Conservation (phyloP, 345 rosid species). For the Diplotaxis tenuifolia region DNA sequence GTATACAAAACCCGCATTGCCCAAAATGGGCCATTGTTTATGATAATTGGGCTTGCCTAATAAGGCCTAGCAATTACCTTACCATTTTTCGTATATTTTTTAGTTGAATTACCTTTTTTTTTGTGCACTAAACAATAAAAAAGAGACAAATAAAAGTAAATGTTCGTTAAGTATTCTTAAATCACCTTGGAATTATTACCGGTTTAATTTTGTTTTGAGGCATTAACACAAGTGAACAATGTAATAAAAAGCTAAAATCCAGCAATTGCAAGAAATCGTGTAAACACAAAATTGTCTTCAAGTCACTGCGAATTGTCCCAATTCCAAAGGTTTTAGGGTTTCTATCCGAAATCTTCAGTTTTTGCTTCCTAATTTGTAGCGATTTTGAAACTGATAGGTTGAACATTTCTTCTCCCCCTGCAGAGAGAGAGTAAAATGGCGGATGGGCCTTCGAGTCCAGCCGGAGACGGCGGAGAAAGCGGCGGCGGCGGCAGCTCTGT, state of each 20-base stretch:
- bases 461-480: constrained; percentile 70
- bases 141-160: not conserved
- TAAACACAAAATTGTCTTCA: not conserved
- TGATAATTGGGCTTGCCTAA: too few relatives aligned
- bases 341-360: not conserved
- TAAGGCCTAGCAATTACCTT: too few relatives aligned
- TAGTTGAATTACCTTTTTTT: too few relatives aligned
- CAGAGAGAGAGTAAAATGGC: constrained; percentile 40
- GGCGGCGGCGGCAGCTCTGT: constrained; percentile 62
- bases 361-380: not conserved
- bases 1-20: too few relatives aligned
- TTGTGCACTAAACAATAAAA: too few relatives aligned
- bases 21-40: too few relatives aligned
- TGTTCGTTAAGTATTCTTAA: not conserved
- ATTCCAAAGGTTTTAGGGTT: not conserved
- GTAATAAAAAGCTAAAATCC: not conserved
- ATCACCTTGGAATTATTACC: not conserved
- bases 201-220: not conserved
- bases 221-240: not conserved
- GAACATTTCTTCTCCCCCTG: not conserved
- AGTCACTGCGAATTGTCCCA: not conserved
- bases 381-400: not conserved
- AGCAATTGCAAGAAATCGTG: not conserved
- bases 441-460: constrained; percentile 62
- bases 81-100: too few relatives aligned